These are phyloP conservation scores for Solanum appendiculatum DNA, from an alignment of 257 asterid genomes.

Conservation along the genomic window DNA sequence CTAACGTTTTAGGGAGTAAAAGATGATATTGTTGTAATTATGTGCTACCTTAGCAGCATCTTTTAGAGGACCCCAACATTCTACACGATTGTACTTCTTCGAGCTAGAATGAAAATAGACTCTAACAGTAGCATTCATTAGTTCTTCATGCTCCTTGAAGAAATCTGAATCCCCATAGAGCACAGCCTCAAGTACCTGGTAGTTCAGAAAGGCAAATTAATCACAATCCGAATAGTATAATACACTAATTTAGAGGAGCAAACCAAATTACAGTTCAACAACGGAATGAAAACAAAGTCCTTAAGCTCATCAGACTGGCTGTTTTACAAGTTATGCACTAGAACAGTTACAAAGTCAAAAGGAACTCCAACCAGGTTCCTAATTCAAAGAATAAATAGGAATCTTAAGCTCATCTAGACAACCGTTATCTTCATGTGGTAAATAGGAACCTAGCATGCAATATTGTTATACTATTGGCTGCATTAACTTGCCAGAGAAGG, in stretches of 20 bases:
- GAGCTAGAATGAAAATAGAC: conserved; percentile 86
- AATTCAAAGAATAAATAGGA: not conserved
- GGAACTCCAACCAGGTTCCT: not conserved
- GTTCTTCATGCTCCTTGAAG: conserved; percentile 47
- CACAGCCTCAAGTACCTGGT: conserved; percentile 82
- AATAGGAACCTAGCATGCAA: not conserved
- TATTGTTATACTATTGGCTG: not conserved
- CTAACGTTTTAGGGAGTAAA: not conserved
- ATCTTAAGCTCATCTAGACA: not conserved
- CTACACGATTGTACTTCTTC: conserved; percentile 61
- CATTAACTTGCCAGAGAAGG: not conserved
- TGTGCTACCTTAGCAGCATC: conserved; percentile 64
- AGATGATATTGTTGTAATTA: not conserved
- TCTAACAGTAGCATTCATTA: conserved; percentile 71
- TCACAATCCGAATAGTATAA: not conserved
- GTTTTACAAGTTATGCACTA: not conserved
- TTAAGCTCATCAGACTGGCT: not conserved
- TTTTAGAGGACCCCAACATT: conserved; percentile 87
- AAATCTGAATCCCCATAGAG: conserved; percentile 71
- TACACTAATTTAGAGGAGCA: not conserved
- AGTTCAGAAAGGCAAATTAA: not conserved
- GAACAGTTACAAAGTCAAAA: not conserved
- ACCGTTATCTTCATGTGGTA: not conserved
- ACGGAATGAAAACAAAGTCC: not conserved
- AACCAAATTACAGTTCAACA: not conserved